phyloP scores from a whole-genome alignment of 768 basidiomycete genomes.

The Hemileccinum impolitum region DNA sequence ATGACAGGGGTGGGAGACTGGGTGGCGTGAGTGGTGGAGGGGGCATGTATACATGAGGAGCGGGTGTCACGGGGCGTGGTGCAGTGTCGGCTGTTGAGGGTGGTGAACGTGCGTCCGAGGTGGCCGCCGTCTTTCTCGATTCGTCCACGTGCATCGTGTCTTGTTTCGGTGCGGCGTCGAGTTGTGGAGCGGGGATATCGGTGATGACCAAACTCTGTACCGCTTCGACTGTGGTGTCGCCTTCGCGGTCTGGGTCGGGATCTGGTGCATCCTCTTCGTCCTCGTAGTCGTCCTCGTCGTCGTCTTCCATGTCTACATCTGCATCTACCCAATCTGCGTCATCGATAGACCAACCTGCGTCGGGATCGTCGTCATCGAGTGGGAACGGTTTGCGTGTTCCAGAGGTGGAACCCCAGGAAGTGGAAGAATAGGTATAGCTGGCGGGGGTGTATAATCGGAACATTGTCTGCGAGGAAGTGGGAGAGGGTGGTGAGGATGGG shows the following conservation, averaged over 20 bases:
- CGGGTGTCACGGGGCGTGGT: constrained; percentile 4
- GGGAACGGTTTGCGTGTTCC: constrained; percentile 12
- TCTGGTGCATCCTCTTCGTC: constrained; percentile 26
- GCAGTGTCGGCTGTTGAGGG: not conserved
- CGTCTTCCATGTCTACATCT: constrained; percentile 32
- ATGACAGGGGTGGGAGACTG: constrained; percentile 25
- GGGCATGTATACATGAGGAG: constrained; percentile 1
- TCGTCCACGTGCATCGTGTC: constrained; percentile 6
- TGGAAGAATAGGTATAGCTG: constrained; percentile 30
- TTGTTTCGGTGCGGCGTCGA: not conserved
- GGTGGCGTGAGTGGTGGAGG: constrained; percentile 8
- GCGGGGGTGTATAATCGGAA: constrained; percentile 33
- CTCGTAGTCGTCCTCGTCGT: constrained; percentile 30
- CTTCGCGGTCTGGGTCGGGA: constrained; percentile 8
- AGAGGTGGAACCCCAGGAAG: constrained; percentile 16
- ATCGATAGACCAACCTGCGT: constrained; percentile 19
- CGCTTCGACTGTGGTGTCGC: constrained; percentile 13
- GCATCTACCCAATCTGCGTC: constrained; percentile 25
- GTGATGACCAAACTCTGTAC: constrained; percentile 11
- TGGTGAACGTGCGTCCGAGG: not conserved
- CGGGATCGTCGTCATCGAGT: constrained; percentile 18
- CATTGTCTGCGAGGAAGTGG: constrained; percentile 18
- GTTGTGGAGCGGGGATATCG: not conserved
- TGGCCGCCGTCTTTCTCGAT: not conserved
- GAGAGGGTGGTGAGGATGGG: not conserved